These are phyloP conservation scores for Naegleria fowleri DNA, from an alignment of 208 protist genomes.

Conservation along the genomic window DNA sequence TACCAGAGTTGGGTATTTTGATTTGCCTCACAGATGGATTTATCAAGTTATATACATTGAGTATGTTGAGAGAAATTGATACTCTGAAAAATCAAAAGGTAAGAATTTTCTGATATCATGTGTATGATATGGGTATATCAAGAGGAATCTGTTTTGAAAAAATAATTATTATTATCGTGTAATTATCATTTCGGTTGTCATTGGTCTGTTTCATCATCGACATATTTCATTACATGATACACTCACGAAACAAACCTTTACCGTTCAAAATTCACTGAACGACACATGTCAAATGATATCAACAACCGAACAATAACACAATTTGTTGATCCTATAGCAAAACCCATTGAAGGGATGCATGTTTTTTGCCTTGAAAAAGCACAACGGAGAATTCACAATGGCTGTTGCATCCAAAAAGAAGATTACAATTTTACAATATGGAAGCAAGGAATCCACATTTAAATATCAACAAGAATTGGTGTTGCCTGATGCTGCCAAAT, in stretches of 20 bases:
- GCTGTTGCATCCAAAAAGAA: slow-evolving; percentile 16
- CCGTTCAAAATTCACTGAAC: no score
- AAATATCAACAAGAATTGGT: background rate
- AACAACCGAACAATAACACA: no score
- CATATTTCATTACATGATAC: no score
- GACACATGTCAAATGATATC: no score
- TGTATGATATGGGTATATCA: background rate
- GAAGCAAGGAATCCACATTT: slow-evolving; percentile 25
- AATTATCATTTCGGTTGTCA: no score
- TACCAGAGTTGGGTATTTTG: slow-evolving; percentile 24
- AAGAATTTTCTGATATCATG: background rate
- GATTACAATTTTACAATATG: slow-evolving; percentile 29
- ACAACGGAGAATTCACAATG: slow-evolving; percentile 25
- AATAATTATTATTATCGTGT: no score
- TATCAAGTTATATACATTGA: background rate
- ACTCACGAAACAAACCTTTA: no score
- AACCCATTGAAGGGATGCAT: background rate
- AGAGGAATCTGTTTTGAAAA: background rate
- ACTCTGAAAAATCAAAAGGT: background rate
- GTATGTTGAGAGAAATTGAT: background rate
- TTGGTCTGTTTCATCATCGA: no score
- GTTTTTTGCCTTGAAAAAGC: slow-evolving; percentile 31
- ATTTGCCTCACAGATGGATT: slow-evolving; percentile 5
- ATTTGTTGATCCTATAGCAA: background rate
- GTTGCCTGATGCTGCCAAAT: slow-evolving; percentile 32